Base-by-base conservation (phyloP, 2,329 filamentous ascomycete genomes). In the Aureobasidium sp. region DNA sequence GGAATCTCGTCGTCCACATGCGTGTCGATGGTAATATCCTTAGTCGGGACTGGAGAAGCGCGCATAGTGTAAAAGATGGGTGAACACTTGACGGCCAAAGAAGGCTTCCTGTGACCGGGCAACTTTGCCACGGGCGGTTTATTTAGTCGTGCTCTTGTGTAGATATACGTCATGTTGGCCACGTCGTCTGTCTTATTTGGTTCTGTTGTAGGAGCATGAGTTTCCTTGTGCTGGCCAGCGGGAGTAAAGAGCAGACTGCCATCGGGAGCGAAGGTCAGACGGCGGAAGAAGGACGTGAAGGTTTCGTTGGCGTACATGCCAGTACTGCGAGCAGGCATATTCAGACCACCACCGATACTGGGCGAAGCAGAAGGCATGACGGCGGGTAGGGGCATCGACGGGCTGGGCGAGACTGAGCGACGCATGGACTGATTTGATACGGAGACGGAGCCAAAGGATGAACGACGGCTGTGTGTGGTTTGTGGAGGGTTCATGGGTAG, bases 121-220 rank as follows among this genome's bases (percentile, higher is more conserved):
- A 99, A 86, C 79, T 98, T 96, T 9, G 95, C 94, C 66, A 98
- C 92, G 3, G 96, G 96, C 1, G 96, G 94, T 77, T 97, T 98
- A 81, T 98, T 98, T 75, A 99, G 94, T 29, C 96, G 96, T 33
- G 95, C 96, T 72, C 96, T 87, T 0, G 95, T 98, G 79, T 99
- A 99, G 63, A 99, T 96, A 79, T 99, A 99, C 27, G 99, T 97
- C 0, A 96, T 99, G 76, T 99, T 99, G 72, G 93, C 94, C 60
- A 98, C 87, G 71, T 99, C 95, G 71, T 96, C 95, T 0, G 87
- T 87, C 77, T 95, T 97, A 2, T 85, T 76, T n/a, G 84, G 81
- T 68, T 94, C 92, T 56, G 88, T 87, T 27, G 90, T 82, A 55
- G 89, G 88, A 27, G 84, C 82, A 70, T 93, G 89, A 60, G 94